These are phyloP conservation scores for Cupressus sempervirens DNA, from an alignment of 75 land plant species.

Conservation along the genomic window DNA sequence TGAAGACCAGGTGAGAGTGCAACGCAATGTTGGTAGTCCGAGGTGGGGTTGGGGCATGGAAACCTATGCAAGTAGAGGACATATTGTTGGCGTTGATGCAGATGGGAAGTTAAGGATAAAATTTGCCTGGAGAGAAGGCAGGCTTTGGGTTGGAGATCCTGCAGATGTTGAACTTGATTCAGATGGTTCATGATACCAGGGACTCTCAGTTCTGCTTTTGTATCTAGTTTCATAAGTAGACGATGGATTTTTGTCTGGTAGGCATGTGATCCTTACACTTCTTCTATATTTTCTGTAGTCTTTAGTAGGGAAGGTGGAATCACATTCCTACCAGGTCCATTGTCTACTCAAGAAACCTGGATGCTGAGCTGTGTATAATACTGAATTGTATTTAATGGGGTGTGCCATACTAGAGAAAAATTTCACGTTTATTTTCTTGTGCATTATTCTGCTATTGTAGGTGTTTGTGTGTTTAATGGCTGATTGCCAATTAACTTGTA, in stretches of 20 bases:
- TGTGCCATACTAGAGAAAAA: not conserved
- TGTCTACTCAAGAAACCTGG: slow-evolving; percentile 18
- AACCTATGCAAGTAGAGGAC: slow-evolving; percentile 74
- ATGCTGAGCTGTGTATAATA: slow-evolving; percentile 10
- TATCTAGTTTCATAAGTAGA: slow-evolving; percentile 14
- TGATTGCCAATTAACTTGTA: slow-evolving; percentile 5
- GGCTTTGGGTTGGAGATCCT: slow-evolving; percentile 90
- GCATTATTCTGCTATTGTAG: slow-evolving; percentile 9
- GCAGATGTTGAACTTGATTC: slow-evolving; percentile 79
- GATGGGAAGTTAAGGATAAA: slow-evolving; percentile 83
- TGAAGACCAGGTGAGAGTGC: slow-evolving; percentile 70
- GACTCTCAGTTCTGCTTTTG: slow-evolving; percentile 9
- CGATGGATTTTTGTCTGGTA: slow-evolving; percentile 21
- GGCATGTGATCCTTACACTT: slow-evolving; percentile 15
- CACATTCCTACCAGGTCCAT: slow-evolving; percentile 23
- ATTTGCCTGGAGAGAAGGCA: slow-evolving; percentile 82
- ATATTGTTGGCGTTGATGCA: slow-evolving; percentile 83
- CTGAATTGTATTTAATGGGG: slow-evolving; percentile 4
- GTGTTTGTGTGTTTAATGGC: slow-evolving; percentile 6
- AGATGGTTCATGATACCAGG: slow-evolving; percentile 13
- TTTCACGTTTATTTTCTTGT: slow-evolving; percentile 2
- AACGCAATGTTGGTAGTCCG: slow-evolving; percentile 52
- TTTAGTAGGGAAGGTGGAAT: slow-evolving; percentile 17
- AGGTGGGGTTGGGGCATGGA: slow-evolving; percentile 97
- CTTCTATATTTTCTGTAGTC: slow-evolving; percentile 8